Base-by-base conservation (phyloP, 805 yeast species). In the Starmerella floricola region DNA sequence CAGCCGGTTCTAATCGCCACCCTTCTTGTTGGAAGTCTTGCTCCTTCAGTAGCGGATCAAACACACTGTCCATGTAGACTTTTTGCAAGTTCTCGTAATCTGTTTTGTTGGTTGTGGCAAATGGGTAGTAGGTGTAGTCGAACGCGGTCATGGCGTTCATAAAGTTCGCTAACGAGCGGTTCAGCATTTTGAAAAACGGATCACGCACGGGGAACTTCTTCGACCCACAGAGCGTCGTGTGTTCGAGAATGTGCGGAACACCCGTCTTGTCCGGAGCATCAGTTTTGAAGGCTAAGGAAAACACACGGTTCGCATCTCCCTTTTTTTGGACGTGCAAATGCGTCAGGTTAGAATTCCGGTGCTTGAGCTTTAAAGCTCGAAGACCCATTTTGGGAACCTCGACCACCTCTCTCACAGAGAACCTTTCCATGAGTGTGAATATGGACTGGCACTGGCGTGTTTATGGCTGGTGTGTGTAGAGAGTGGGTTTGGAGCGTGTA, bases 101-200 rank as follows among this genome's bases (percentile, higher is more conserved):
- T 41, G 73, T 73, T 33, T 62, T 59, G 61, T 91, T 91, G 10
- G 97, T 88, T 2, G 98, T 91, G 23, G 97, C 82, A 66, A 91
- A 91, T 4, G 98, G 98, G 55, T 82, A 91, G 61, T 77, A 87
- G 0, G 98, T 91, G 57, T 86, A 87, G 62, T 91, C 97, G 53
- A 82, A 87, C 18, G 94, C 98, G 0, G 98, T 91, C 95, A 91
- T 84, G 8, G 98, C 98, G 59, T 91, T 91, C 98, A 91, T 91
- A 62, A 86, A 91, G 59, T 85, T 91, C 27, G 95, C 78, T 55
- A 91, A 65, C n/a, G 96, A 85, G 49, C 96, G 66, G 60, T 86
- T 88, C 45, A 88, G 68, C 98, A 91, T 91, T 60, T 88, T 88
- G 72, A 91, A 91, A 61, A 91, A 91, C 2, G 98, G 98, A 62